Conservation (phyloP, 2,329 filamentous ascomycete genomes). For the Knufia fluminis region DNA sequence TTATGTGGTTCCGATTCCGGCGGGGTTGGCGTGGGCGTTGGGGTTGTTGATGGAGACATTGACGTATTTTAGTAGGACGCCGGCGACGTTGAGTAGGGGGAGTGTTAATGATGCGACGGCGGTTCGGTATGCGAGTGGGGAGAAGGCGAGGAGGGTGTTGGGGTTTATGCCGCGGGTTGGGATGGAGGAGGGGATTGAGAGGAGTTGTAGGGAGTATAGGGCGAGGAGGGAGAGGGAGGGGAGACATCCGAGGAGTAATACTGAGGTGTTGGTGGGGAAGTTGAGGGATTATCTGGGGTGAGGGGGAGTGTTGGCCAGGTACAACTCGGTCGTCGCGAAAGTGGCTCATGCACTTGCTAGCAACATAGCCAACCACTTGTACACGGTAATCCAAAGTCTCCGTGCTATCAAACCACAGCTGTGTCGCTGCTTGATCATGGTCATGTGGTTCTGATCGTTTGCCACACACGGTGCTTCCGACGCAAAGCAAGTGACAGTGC, state of each 20-base stretch:
- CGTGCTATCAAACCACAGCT: too few relatives aligned
- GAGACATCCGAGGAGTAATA: constrained; percentile 1
- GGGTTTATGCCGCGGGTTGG: constrained; percentile 44
- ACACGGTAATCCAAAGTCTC: too few relatives aligned
- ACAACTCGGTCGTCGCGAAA: too few relatives aligned
- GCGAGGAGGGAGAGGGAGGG: constrained; percentile 1
- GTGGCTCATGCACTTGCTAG: too few relatives aligned
- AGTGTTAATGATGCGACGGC: constrained; percentile 47
- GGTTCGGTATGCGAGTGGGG: constrained; percentile 44
- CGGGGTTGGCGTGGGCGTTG: constrained; percentile 38
- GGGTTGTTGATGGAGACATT: constrained; percentile 40
- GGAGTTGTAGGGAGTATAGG: constrained; percentile 35
- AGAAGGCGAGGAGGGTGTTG: constrained; percentile 43
- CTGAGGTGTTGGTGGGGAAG: background rate
- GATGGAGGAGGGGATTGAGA: constrained; percentile 43
- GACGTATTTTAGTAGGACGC: constrained; percentile 38
- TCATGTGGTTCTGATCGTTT: too few relatives aligned
- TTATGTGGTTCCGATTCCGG: constrained; percentile 42
- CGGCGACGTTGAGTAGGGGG: constrained; percentile 43
- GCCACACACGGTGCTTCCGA: too few relatives aligned
- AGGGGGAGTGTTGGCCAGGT: too few relatives aligned
- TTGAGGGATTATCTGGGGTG: background rate
- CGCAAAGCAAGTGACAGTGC: too few relatives aligned
- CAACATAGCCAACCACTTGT: too few relatives aligned
- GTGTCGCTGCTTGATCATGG: too few relatives aligned